Evolutionary conservation across 306 rosid species (phyloP).

Genomic region (Glycyrrhiza uralensis): DNA sequence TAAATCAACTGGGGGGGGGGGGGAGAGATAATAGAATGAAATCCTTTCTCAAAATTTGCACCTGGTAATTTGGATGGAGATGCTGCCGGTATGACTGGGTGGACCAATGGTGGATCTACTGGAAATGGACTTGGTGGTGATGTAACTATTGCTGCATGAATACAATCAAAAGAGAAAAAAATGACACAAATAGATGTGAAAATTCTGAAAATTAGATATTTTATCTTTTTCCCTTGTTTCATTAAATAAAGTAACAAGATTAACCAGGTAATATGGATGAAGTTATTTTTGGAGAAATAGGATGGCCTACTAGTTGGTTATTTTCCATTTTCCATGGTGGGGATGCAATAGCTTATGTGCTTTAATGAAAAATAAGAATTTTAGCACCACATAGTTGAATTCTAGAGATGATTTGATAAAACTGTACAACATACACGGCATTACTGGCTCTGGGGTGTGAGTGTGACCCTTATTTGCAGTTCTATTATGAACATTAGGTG

Average conservation of each 20-base stretch:
- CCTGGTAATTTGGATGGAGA: constrained; percentile 55
- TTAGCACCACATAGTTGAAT: constrained; percentile 16
- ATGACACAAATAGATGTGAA: constrained; percentile 14
- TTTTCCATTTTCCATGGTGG: constrained; percentile 24
- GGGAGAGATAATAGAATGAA: background rate
- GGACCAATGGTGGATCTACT: constrained; percentile 39
- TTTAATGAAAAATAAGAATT: constrained; percentile 15
- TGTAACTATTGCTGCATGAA: constrained; percentile 40
- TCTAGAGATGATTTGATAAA: constrained; percentile 18
- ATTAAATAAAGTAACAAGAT: background rate
- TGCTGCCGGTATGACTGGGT: constrained; percentile 40
- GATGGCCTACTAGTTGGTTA: constrained; percentile 21
- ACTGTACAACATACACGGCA: constrained; percentile 31
- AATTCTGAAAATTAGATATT: background rate
- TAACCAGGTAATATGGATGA: constrained; percentile 40
- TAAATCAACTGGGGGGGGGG: background rate
- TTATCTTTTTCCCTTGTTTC: background rate
- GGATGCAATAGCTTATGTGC: constrained; percentile 40
- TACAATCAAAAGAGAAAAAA: constrained; percentile 15
- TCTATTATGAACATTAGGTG: constrained; percentile 21
- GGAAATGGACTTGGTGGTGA: constrained; percentile 49
- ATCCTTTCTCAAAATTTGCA: constrained; percentile 17
- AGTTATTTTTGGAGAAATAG: constrained; percentile 20
- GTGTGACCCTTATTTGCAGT: constrained; percentile 18
- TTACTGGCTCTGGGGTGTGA: constrained; percentile 19